Conservation (phyloP, 192 early-diverging fungal genomes). For the Paraglomus occultum region DNA sequence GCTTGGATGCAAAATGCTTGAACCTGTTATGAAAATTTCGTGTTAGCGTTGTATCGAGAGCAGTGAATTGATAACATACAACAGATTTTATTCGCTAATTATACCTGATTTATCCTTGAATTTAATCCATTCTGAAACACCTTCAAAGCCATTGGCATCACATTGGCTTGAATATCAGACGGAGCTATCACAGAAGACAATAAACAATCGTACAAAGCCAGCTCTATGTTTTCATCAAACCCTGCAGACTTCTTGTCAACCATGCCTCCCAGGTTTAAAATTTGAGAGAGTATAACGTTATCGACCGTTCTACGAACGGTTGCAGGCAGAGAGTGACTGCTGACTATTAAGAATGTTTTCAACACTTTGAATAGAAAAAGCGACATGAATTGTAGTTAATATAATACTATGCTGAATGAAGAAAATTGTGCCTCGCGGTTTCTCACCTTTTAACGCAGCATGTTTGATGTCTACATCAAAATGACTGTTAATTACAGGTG, state of each 20-base stretch:
- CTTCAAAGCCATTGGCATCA: slow-evolving; percentile 40
- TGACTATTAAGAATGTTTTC: slow-evolving; percentile 23
- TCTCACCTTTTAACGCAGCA: slow-evolving; percentile 29
- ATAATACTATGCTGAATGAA: neutral
- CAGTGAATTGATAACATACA: neutral
- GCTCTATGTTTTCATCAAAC: neutral
- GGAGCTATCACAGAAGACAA: slow-evolving; percentile 40
- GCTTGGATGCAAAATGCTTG: slow-evolving; percentile 38
- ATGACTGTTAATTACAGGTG: neutral
- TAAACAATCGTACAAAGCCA: slow-evolving; percentile 38
- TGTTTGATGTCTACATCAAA: slow-evolving; percentile 14
- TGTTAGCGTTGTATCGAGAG: neutral
- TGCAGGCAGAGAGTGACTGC: slow-evolving; percentile 33
- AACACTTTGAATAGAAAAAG: slow-evolving; percentile 14
- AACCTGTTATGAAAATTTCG: slow-evolving; percentile 24
- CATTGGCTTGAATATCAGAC: slow-evolving; percentile 39
- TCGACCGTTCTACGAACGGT: slow-evolving; percentile 32
- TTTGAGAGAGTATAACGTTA: slow-evolving; percentile 30
- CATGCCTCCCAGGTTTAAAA: slow-evolving; percentile 29
- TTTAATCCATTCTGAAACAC: slow-evolving; percentile 42
- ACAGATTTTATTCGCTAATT: neutral
- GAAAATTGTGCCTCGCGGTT: neutral
- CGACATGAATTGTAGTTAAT: neutral
- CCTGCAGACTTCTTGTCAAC: slow-evolving; percentile 20
- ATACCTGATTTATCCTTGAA: slow-evolving; percentile 34